A percentile compares a stretch with the other conserved stretches of the same genome.
phyloP scores from a whole-genome alignment of 495 filamentous ascomycete genomes.

The Xylaria longipes region DNA sequence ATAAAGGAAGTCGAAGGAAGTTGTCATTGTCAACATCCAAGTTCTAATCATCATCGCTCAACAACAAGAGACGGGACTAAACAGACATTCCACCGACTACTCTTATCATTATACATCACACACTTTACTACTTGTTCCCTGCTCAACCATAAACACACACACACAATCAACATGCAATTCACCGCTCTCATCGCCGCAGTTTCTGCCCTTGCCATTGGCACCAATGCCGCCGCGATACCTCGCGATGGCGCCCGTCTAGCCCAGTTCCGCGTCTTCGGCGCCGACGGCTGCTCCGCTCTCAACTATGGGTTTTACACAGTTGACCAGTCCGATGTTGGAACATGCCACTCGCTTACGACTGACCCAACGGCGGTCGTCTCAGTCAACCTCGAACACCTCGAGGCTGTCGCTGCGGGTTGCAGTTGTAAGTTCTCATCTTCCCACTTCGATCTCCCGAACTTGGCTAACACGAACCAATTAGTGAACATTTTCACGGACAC shows the following conservation, averaged over 20 bases:
- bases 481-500: slow-evolving; percentile 35
- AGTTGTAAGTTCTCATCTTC: slow-evolving; percentile 29
- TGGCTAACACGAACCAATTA: slow-evolving; percentile 7
- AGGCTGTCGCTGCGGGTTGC: slow-evolving; percentile 30
- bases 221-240: slow-evolving; percentile 26
- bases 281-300: slow-evolving; percentile 29
- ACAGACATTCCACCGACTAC: neutral
- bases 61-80: neutral
- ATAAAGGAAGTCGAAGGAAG: neutral
- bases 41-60: neutral
- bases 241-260: slow-evolving; percentile 36
- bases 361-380: slow-evolving; percentile 22
- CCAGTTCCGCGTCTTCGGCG: slow-evolving; percentile 40
- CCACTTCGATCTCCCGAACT: neutral
- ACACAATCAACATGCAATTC: slow-evolving; percentile 38
- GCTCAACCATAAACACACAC: neutral
- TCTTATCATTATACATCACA: neutral
- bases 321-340: slow-evolving; percentile 32
- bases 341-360: slow-evolving; percentile 29
- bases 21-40: neutral
- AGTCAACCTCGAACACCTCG: slow-evolving; percentile 27
- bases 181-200: slow-evolving; percentile 32
- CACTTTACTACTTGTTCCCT: neutral
- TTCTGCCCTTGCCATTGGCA: slow-evolving; percentile 32
- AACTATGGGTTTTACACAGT: slow-evolving; percentile 41